Evolutionary conservation across 495 filamentous ascomycete genomes (phyloP).

Genomic region (Copromyces sp.): DNA sequence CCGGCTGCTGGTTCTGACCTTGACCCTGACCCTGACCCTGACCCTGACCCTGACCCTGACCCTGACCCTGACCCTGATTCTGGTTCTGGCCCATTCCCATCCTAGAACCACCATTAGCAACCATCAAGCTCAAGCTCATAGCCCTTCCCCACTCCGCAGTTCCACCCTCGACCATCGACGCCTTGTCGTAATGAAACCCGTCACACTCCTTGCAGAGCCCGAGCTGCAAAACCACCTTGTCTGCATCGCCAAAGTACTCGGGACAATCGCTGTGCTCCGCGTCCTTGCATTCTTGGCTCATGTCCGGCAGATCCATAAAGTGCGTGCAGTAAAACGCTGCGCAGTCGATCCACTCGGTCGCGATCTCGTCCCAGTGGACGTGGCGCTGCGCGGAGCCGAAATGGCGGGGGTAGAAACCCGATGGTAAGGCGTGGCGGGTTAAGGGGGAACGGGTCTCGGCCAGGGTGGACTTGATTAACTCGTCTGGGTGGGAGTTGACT

Average conservation of each 20-base stretch:
- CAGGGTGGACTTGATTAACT: rapidly evolving
- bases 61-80: too few species aligned
- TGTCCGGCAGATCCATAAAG: rapidly evolving
- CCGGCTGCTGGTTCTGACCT: too few species aligned
- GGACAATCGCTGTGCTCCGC: neutral
- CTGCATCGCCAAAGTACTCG: neutral
- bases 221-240: neutral
- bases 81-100: neutral
- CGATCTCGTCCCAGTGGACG: neutral
- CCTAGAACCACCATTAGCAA: neutral
- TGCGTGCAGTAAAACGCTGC: neutral
- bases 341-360: neutral
- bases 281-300: neutral
- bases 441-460: neutral
- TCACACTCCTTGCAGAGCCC: neutral
- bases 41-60: too few species aligned
- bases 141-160: neutral
- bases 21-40: too few species aligned
- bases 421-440: neutral
- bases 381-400: neutral
- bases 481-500: neutral
- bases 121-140: neutral
- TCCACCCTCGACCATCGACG: neutral
- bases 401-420: neutral
- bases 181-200: neutral